Evolutionary conservation across 305 asterid genomes (phyloP), one percentile per base, ranked within the genome.

Genomic region (Salvia sclarea): DNA sequence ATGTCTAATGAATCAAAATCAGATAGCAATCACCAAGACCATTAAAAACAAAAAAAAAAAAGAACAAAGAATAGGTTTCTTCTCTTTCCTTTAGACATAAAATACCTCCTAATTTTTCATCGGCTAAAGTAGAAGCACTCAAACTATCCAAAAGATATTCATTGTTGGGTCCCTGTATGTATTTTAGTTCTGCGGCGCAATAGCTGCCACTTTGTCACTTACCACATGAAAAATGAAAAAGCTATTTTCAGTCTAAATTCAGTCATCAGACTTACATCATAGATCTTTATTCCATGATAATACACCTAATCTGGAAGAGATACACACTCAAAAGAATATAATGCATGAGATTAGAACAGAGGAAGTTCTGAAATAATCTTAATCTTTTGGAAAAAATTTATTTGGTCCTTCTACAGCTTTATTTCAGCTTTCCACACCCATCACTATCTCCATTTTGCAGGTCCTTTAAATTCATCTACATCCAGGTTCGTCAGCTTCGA

Each of bases 151-250:
- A 45, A 16, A 47, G 2, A 45, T 72, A 72, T 45, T 43, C 25
- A 33, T 55, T 44, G 44, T 20, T 16, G 30, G 2, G 4, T 25
- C 30, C 30, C 30, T 25, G 30, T 25, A 2, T 13, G 47, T 11
- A 20, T 25, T 72, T 55, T 31, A 3, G 53, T 64, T 10, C 57
- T 64, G 54, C 18, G 61, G 67, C 60, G 44, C 61, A 59, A 66
- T 30, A 41, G 60, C 58, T 5, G 40, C 18, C 52, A 49, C 50
- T 28, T 17, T 53, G 20, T 25, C 53, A 56, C 75, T 16, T 17
- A 66, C 28, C 58, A 33, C 25, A 60, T 40, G 49, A 74, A 40
- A 71, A 30, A 62, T 13, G 4, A 47, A 44, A 62, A n/a, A 24
- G 41, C 25, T 12, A 43, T 50, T 44, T 60, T 68, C 53, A 37